Evolutionary conservation across 768 basidiomycete species (phyloP).

Genomic region (Mycena epipterygia): DNA sequence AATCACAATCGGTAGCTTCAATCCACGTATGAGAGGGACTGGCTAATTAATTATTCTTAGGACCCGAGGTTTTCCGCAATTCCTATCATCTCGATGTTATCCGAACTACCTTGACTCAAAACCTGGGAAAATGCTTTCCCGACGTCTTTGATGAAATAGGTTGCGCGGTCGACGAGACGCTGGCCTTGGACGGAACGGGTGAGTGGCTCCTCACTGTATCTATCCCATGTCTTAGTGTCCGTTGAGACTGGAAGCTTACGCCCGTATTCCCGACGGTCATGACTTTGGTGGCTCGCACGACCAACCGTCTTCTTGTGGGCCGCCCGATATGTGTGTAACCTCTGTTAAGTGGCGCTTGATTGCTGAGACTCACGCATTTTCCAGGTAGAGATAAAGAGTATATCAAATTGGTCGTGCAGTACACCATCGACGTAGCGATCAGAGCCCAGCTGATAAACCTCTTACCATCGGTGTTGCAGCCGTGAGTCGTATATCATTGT

Average conservation of each 20-base stretch:
- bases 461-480: conserved; percentile 49
- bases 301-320: conserved; percentile 63
- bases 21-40: background rate
- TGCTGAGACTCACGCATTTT: background rate
- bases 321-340: conserved; percentile 53
- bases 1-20: background rate
- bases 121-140: conserved; percentile 11
- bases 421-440: conserved; percentile 44
- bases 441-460: conserved; percentile 37
- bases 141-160: background rate
- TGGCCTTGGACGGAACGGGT: background rate
- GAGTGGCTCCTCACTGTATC: background rate
- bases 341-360: background rate
- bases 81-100: background rate
- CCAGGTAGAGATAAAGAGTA: conserved; percentile 57
- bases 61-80: background rate
- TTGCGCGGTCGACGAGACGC: background rate
- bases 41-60: background rate
- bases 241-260: conserved; percentile 55
- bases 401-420: conserved; percentile 46
- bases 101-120: background rate
- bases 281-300: conserved; percentile 54
- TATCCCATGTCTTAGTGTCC: background rate
- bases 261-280: conserved; percentile 41
- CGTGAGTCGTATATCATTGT: conserved; percentile 36